Evolutionary conservation across 805 yeast species (phyloP).

Genomic region (Schwanniomyces yamadae): DNA sequence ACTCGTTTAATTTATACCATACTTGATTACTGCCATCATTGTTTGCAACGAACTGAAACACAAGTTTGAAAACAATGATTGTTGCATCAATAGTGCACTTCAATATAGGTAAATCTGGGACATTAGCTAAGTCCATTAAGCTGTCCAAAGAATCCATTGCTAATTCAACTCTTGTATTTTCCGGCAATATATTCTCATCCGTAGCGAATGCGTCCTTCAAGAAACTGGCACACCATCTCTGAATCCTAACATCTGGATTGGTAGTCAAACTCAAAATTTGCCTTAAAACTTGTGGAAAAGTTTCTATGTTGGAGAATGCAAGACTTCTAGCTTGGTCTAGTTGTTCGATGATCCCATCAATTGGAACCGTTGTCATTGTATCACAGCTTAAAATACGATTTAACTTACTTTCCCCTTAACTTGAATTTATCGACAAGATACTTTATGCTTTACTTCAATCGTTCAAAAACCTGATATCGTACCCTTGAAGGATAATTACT

Average conservation of each 20-base stretch:
- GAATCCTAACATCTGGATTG: conserved; percentile 33
- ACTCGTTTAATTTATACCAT: conserved; percentile 56
- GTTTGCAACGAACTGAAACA: conserved; percentile 46
- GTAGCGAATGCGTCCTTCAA: conserved; percentile 35
- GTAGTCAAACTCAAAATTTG: conserved; percentile 38
- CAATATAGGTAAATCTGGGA: conserved; percentile 31
- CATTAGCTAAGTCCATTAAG: conserved; percentile 25
- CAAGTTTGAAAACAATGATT: conserved; percentile 41
- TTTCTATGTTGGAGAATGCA: conserved; percentile 28
- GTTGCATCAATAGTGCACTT: conserved; percentile 34
- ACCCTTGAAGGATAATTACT: too few species aligned
- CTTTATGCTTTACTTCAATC: too few species aligned
- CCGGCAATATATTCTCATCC: conserved; percentile 22
- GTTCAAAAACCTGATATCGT: too few species aligned
- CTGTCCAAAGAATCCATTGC: conserved; percentile 41
- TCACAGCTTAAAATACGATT: too few species aligned
- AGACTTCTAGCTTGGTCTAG: conserved; percentile 38
- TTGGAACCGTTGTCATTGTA: conserved; percentile 11
- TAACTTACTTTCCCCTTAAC: too few species aligned
- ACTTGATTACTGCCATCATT: conserved; percentile 42
- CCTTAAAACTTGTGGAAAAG: conserved; percentile 44
- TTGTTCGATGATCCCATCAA: conserved; percentile 25
- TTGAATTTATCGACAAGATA: too few species aligned
- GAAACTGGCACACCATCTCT: conserved; percentile 42
- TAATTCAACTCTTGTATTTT: conserved; percentile 33